Evolutionary conservation across 495 filamentous ascomycete genomes (phyloP).

Genomic region (Pseudoneurospora amorphoporcata): DNA sequence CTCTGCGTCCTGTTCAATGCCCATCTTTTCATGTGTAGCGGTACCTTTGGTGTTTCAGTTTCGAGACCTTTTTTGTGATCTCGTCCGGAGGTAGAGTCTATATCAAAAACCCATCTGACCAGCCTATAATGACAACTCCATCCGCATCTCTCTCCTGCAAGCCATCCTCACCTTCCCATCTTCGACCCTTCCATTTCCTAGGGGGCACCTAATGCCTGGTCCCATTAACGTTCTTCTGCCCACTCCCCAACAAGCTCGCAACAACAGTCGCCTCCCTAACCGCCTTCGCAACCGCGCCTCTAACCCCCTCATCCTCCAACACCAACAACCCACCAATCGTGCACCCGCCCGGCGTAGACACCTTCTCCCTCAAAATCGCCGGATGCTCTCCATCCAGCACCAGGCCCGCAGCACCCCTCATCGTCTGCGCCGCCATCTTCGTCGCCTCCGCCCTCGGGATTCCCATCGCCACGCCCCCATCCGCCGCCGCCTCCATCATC

Average conservation of each 20-base stretch:
- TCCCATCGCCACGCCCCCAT: constrained; percentile 75
- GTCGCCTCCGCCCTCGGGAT: constrained; percentile 66
- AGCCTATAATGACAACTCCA: background rate
- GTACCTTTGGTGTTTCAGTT: background rate
- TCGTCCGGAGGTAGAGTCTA: background rate
- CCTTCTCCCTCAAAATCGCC: constrained; percentile 65
- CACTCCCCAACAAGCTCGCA: constrained; percentile 55
- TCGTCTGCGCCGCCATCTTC: constrained; percentile 71
- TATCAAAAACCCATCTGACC: background rate
- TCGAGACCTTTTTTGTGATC: background rate
- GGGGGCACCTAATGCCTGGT: constrained; percentile 5
- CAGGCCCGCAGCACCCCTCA: constrained; percentile 59
- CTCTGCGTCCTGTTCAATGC: background rate
- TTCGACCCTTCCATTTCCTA: constrained; percentile 6
- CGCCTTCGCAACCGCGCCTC: constrained; percentile 57
- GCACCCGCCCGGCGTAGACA: constrained; percentile 70
- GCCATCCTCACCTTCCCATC: background rate
- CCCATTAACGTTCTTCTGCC: constrained; percentile 36
- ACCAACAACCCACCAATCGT: constrained; percentile 69
- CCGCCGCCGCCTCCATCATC: constrained; percentile 66
- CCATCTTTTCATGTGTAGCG: background rate
- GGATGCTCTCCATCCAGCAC: constrained; percentile 68
- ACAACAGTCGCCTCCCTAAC: constrained; percentile 71
- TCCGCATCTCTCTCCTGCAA: background rate
- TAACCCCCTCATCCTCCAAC: constrained; percentile 64